Evolutionary conservation across 2,329 filamentous ascomycete species (phyloP), one percentile per base, ranked within the genome.

Genomic region (Coniochaeta prunicola): DNA sequence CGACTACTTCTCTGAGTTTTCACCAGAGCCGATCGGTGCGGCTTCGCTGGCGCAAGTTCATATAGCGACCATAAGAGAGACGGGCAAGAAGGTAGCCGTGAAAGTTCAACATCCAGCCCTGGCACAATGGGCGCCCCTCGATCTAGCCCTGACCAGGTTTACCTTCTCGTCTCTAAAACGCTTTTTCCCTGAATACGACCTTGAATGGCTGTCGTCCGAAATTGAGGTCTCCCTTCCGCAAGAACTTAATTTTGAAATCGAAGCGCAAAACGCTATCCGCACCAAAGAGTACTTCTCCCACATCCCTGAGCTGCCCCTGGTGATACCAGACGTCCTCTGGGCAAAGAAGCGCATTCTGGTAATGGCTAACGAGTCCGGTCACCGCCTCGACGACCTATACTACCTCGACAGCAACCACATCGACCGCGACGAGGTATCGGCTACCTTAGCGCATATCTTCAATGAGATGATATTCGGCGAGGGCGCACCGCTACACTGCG

Each of bases 381-480:
- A 85, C 65, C 88, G 94, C 21, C 88, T 92, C 2, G 94, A 99
- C 71, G 93, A 99, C 69, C 82, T 97, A 1, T 85, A 84, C 17
- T 97, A 90, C 69, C 79, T 99, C 3, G 94, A 97, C 71, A 77
- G 81, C 7, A 89, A 96, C 70, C 83, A 85, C 59, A 99, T 99
- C 69, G 91, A 96, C 72, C 86, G 94, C 21, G 94, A 97, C 69
- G 93, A 97, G 73, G 94, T 99, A 5, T 96, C 92, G 0, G 92
- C 93, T 1, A 89, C 92, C 0, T 79, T 99, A 4, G 89, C 94
- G 0, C 86, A 88, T 60, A 91, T 99, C 60, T 99, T 99, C 81
- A 99, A 99, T 77, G 92, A 97, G 71, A 99, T 99, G 94, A 97
- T 99, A 65, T 99, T 99, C 65, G 92, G 93, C 55, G 84, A 87